A percentile compares a stretch with the other conserved stretches of the same genome.
phyloP scores from a whole-genome alignment of 192 early-diverging fungal genomes.

The Coemansia sp. region DNA sequence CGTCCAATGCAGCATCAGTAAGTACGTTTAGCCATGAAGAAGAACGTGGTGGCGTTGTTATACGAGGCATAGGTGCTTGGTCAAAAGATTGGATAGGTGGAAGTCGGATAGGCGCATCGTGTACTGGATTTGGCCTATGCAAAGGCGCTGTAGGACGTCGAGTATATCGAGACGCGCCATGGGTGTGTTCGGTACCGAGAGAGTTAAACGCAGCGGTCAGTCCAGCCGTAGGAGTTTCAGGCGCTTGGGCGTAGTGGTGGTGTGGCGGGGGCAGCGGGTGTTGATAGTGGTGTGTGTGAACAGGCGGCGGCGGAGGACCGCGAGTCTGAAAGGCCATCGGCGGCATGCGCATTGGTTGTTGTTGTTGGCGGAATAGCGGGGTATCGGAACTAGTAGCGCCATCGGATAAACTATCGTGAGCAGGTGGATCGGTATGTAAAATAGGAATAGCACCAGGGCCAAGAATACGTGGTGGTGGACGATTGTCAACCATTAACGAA shows the following conservation, averaged over 20 bases:
- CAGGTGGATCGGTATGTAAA: constrained; percentile 34
- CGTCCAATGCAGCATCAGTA: constrained; percentile 9
- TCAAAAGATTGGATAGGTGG: constrained; percentile 53
- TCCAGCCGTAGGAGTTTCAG: constrained; percentile 43
- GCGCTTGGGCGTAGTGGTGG: constrained; percentile 8
- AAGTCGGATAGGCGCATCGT: constrained; percentile 20
- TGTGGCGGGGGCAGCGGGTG: background rate
- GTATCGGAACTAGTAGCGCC: constrained; percentile 32
- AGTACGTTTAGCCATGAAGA: constrained; percentile 12
- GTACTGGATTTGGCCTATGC: constrained; percentile 5
- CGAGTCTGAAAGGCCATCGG: constrained; percentile 1
- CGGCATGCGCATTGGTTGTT: background rate
- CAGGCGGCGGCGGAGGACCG: background rate
- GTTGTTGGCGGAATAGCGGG: constrained; percentile 21
- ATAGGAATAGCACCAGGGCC: constrained; percentile 52
- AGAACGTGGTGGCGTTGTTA: background rate
- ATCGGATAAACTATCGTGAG: constrained; percentile 5
- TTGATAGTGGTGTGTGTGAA: background rate
- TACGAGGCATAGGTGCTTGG: constrained; percentile 5
- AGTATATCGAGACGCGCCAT: background rate
- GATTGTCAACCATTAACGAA: background rate
- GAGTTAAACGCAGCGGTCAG: constrained; percentile 37
- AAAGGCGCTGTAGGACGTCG: background rate
- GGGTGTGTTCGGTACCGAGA: constrained; percentile 20
- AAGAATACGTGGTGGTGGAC: constrained; percentile 18